phyloP scores from a whole-genome alignment of 1,284 basidiomycete species.

The Heterobasidion parviporum region DNA sequence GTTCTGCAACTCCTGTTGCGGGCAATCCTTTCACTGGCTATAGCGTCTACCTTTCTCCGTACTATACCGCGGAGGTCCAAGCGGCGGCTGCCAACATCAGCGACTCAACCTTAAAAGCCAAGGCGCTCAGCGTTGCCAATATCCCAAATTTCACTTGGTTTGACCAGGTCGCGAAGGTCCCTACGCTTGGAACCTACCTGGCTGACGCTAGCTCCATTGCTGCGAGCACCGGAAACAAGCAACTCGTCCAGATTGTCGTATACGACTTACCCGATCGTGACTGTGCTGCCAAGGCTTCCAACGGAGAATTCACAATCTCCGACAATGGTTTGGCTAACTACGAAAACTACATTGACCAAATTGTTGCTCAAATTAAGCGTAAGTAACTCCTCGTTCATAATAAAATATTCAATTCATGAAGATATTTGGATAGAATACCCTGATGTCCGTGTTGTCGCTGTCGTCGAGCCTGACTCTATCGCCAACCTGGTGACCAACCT shows the following conservation, averaged over 20 bases:
- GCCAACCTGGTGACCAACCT: conserved; percentile 58
- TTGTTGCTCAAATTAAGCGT: conserved; percentile 50
- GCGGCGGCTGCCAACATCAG: conserved; percentile 42
- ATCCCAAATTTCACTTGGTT: conserved; percentile 59
- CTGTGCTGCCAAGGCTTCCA: conserved; percentile 55
- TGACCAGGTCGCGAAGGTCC: conserved; percentile 43
- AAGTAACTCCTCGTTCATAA: conserved; percentile 11
- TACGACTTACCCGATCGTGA: conserved; percentile 58
- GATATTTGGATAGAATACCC: conserved; percentile 35
- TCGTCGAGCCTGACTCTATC: conserved; percentile 58
- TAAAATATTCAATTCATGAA: neutral
- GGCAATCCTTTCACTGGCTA: conserved; percentile 47
- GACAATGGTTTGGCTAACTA: conserved; percentile 49
- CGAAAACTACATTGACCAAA: conserved; percentile 50
- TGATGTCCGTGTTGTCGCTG: conserved; percentile 51
- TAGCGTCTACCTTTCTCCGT: conserved; percentile 41
- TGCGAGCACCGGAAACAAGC: conserved; percentile 37
- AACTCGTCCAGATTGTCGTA: conserved; percentile 53
- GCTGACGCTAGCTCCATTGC: conserved; percentile 37
- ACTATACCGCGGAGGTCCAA: conserved; percentile 42
- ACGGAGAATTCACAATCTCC: conserved; percentile 55
- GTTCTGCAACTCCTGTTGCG: conserved; percentile 25
- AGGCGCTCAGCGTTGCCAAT: conserved; percentile 41
- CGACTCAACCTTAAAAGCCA: conserved; percentile 37
- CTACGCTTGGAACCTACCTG: conserved; percentile 44